phyloP scores from a whole-genome alignment of 2,329 filamentous ascomycete species.

The Penicillium olsonii region DNA sequence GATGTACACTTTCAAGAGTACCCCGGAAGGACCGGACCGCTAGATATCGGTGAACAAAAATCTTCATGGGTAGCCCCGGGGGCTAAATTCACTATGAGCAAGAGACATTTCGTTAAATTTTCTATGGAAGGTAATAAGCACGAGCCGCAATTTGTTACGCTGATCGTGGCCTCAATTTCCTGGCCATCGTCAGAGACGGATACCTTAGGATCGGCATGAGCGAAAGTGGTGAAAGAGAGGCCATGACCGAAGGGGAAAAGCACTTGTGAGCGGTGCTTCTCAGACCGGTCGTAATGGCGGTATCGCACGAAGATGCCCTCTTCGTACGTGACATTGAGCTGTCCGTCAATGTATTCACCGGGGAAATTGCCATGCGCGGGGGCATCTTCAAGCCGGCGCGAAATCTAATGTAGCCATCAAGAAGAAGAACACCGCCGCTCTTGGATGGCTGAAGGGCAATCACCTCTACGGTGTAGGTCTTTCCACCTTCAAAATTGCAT shows the following conservation, averaged over 20 bases:
- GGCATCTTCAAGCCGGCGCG: slow-evolving; percentile 60
- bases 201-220: slow-evolving; percentile 30
- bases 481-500: neutral
- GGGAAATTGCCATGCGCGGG: slow-evolving; percentile 63
- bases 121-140: too few species aligned
- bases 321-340: slow-evolving; percentile 54
- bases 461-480: neutral
- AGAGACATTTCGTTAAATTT: too few species aligned
- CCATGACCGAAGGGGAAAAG: slow-evolving; percentile 78
- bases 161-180: slow-evolving; percentile 37
- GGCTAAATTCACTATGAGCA: too few species aligned
- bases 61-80: too few species aligned
- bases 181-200: slow-evolving; percentile 6
- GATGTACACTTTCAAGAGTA: too few species aligned
- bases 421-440: neutral
- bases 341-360: neutral
- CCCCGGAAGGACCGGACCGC: too few species aligned
- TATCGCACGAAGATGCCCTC: slow-evolving; percentile 80
- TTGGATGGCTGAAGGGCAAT: neutral
- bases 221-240: slow-evolving; percentile 72
- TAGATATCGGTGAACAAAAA: too few species aligned
- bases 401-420: neutral
- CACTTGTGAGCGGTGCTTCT: slow-evolving; percentile 49
- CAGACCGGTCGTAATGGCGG: slow-evolving; percentile 70
- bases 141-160: slow-evolving; percentile 53